These are phyloP conservation scores for Erythrophleum ivorense DNA, from an alignment of 331 rosid species.

Conservation along the genomic window DNA sequence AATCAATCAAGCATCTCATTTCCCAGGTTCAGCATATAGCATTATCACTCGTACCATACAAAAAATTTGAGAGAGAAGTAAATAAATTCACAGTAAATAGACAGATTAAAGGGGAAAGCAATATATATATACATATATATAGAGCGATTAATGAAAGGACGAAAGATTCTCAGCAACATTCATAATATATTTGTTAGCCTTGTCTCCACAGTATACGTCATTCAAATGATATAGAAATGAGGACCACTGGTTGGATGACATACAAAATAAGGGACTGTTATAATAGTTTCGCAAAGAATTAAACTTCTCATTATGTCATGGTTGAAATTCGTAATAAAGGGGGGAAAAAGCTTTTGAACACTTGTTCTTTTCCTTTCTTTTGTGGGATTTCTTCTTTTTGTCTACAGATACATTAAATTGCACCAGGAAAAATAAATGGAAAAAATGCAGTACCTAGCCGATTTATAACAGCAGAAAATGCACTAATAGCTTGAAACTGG, in stretches of 20 bases:
- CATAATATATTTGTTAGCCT: not conserved
- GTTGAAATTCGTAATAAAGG: not conserved
- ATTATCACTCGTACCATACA: not conserved
- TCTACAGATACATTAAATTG: conserved; percentile 4
- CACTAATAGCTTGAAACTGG: conserved; percentile 92
- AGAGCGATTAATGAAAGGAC: not conserved
- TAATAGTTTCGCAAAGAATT: not conserved
- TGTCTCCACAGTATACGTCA: not conserved
- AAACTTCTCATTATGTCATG: not conserved
- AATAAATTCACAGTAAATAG: not conserved
- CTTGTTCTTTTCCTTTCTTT: not conserved
- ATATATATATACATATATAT: not conserved
- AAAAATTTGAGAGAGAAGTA: not conserved
- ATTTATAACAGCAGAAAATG: conserved; percentile 96
- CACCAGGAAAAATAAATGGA: conserved; percentile 30
- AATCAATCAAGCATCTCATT: not conserved
- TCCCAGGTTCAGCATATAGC: conserved; percentile 3
- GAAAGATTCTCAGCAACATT: not conserved
- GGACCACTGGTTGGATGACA: not conserved
- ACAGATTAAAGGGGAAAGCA: not conserved
- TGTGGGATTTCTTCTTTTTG: conserved; percentile 1
- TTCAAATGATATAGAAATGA: not conserved
- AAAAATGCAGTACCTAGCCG: conserved; percentile 72
- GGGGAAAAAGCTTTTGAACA: not conserved
- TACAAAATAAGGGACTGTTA: not conserved